Base-by-base conservation (phyloP, 2,329 filamentous ascomycete genomes). In the Trichoderma gracile region DNA sequence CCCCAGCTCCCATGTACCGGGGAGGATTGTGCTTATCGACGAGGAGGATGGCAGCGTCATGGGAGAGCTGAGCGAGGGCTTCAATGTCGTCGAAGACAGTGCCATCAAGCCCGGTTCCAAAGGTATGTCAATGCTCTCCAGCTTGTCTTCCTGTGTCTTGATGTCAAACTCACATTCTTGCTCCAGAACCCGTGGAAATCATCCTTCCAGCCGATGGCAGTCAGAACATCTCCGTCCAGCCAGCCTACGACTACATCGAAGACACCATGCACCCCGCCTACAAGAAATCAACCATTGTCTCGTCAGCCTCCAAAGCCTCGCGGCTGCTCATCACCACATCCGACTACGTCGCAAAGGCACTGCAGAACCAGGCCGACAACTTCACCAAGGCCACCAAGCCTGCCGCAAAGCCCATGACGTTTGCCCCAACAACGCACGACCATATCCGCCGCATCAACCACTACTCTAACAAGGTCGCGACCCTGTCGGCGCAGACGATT, bases 21-120 rank as follows among this genome's bases (percentile, higher is more conserved):
- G 42, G 91, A 88, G 95, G 75, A 94, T 97, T 70, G 94, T 99
- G 5, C 83, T 99, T 10, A 82, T 99, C 17, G 93, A 99, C 73
- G 95, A 99, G 77, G 94, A 98, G 74, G 91, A 99, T 77, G 95
- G 95, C 59, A 96, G 92, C 71, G 91, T 99, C 9, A 91, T 99
- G 30, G 95, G 95, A 52, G 94, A 99, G 79, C 80, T 99, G 67
- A 87, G 90, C 65, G 90, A 94, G 65, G 90, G 89, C 19, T 94
- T 92, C 72, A 82, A 93, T 68, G 84, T 97, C 19, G 82, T 94
- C 17, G 93, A 97, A 73, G 86, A 93, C 68, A 81, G 86, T 30
- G 84, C 82, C 57, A 82, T 99, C 67, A 87, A 89, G 74, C 88
- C 89, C 17, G 95, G 95, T n/a, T 94, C 91, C 5, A 98, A 99